Evolutionary conservation across 2,329 filamentous ascomycete genomes (phyloP).

Genomic region (Cytospora leucostoma): DNA sequence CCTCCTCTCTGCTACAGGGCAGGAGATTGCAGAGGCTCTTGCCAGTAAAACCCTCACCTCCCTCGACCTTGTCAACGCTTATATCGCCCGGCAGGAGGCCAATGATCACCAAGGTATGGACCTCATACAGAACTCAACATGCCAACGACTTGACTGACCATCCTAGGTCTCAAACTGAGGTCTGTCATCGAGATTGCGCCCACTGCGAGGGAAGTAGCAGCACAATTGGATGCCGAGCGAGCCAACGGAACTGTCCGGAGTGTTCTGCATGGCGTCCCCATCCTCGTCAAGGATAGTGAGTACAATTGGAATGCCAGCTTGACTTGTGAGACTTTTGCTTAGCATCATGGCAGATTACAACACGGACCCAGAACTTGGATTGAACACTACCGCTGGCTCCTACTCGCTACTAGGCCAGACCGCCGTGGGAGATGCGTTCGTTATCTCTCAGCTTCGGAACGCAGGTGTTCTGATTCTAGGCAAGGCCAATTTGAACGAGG

Average conservation of each 20-base stretch:
- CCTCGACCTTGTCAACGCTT: constrained; percentile 39
- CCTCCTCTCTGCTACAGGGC: constrained; percentile 39
- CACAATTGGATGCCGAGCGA: constrained; percentile 38
- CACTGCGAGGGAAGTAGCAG: constrained; percentile 43
- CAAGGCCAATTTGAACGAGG: too few relatives aligned
- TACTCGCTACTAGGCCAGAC: constrained; percentile 48
- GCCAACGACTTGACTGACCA: too few relatives aligned
- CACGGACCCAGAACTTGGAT: constrained; percentile 62
- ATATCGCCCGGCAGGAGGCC: constrained; percentile 35
- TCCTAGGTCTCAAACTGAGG: constrained; percentile 29
- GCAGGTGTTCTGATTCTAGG: too few relatives aligned
- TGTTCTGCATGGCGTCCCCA: constrained; percentile 64
- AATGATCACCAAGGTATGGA: constrained; percentile 29
- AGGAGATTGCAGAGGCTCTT: constrained; percentile 38
- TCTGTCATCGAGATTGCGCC: constrained; percentile 42
- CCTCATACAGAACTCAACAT: too few relatives aligned
- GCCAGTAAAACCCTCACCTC: constrained; percentile 39
- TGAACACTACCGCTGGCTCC: constrained; percentile 66
- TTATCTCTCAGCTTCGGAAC: too few relatives aligned
- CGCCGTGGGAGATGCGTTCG: too few relatives aligned
- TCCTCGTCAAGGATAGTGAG: constrained; percentile 57
- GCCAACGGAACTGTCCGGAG: constrained; percentile 33
- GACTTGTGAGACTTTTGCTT: too few relatives aligned
- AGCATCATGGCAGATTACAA: constrained; percentile 43
- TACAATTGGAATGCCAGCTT: too few relatives aligned